phyloP scores from a whole-genome alignment of 2,329 filamentous ascomycete species.

The Penicillium sp. region DNA sequence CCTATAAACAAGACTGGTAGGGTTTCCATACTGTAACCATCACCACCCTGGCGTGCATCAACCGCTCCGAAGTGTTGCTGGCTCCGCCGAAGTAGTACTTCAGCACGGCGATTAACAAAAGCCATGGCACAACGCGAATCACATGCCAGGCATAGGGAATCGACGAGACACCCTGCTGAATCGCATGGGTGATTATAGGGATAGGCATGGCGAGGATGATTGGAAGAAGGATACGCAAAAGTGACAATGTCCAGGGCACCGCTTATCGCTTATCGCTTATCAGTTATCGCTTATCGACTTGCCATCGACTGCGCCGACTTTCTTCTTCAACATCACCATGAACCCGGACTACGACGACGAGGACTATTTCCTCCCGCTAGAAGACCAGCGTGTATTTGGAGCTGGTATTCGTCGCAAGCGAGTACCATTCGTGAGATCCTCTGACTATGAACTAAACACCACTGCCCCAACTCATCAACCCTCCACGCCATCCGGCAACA shows the following conservation, averaged over 20 bases:
- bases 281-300: constrained; percentile 10
- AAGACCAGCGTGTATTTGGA: constrained; percentile 56
- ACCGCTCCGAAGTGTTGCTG: constrained; percentile 65
- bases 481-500: constrained; percentile 19
- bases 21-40: constrained; percentile 67
- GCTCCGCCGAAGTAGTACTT: constrained; percentile 77
- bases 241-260: constrained; percentile 5
- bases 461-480: constrained; percentile 29
- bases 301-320: background rate
- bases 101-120: constrained; percentile 50
- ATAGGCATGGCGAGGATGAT: constrained; percentile 51
- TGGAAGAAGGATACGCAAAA: constrained; percentile 1
- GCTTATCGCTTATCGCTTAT: constrained; percentile 21
- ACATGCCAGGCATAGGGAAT: constrained; percentile 51
- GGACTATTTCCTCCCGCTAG: constrained; percentile 53
- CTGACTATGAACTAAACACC: constrained; percentile 31
- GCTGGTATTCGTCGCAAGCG: constrained; percentile 58
- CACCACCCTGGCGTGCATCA: constrained; percentile 89
- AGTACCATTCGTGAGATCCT: constrained; percentile 55
- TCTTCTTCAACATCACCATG: constrained; percentile 12
- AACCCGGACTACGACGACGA: constrained; percentile 46
- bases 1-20: background rate
- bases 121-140: constrained; percentile 49
- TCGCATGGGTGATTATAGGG: constrained; percentile 51
- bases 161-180: constrained; percentile 50